Evolutionary conservation across 177 flowering plant species (phyloP), one percentile per base, ranked within the genome.

Genomic region (Vitis hybrid): DNA sequence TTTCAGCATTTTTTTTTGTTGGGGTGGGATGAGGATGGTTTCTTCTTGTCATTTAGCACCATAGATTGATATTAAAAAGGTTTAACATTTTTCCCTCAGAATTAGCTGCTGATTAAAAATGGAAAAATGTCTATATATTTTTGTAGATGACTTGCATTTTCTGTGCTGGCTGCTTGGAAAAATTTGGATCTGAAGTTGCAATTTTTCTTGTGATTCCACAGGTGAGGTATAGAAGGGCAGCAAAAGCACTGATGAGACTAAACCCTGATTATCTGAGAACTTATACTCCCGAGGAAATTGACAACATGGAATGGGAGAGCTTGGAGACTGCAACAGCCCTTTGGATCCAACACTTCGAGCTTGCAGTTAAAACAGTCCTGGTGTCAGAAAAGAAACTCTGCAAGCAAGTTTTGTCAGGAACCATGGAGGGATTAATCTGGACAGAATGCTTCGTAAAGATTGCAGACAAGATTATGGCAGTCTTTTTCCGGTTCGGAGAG

Each of bases 181-280:
- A 27, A 0, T 27, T 27, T 27, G 30, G 30, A 27, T 27, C 30
- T 27, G 30, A 27, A 27, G 30, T 27, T 27, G 30, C 30, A 27
- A 27, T 27, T 27, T 27, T 27, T 27, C 5, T 27, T 27, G 30
- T 27, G 30, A 27, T 27, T 27, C 30, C 30, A 27, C 74, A 90
- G 94, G 86, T 79, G 69, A 83, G 92, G 72, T 88, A 90, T 69
- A 83, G 75, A 78, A 90, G 92, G 72, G 92, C 89, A 35, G 95
- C 95, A 15, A 88, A 84, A 74, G 91, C 92, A 9, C 51, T 88
- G 10, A 88, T 88, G 95, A 74, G 84, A 65, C 67, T 88, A 15
- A 88, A 78, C 67, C 92, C 92, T 6, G 87, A 83, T 48, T 88
- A 90, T 30, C 77, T 90, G 18, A 77, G 67, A 67, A 86, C 82